Percentiles rank a stretch among this genome's conserved stretches.
Evolutionary conservation across 495 filamentous ascomycete genomes (phyloP).

Genomic region (Tricharina praecox): DNA sequence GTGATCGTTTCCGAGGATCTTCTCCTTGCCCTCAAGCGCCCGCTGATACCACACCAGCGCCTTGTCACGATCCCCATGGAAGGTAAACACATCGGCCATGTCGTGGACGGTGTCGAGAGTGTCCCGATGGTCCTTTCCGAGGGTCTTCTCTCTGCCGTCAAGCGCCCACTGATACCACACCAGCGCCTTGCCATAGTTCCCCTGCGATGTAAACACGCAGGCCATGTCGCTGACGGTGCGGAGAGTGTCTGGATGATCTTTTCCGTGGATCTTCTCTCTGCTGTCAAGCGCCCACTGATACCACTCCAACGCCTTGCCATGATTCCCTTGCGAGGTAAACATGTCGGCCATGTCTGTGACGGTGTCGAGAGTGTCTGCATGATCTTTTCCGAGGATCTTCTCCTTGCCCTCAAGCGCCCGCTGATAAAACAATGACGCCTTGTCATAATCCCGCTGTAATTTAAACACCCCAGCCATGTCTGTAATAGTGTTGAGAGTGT

Average conservation of each 20-base stretch:
- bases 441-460: slow-evolving; percentile 14
- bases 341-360: slow-evolving; percentile 10
- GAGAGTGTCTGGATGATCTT: slow-evolving; percentile 22
- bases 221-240: slow-evolving; percentile 8
- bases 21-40: slow-evolving; percentile 8
- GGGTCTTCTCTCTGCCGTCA: background rate
- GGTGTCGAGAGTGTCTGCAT: slow-evolving; percentile 12
- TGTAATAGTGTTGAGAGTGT: slow-evolving; percentile 12
- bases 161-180: slow-evolving; percentile 8
- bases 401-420: slow-evolving; percentile 12
- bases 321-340: slow-evolving; percentile 3
- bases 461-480: slow-evolving; percentile 9
- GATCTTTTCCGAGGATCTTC: slow-evolving; percentile 12
- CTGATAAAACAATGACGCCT: slow-evolving; percentile 15
- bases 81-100: background rate
- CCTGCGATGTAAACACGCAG: slow-evolving; percentile 7
- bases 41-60: slow-evolving; percentile 16
- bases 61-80: slow-evolving; percentile 3
- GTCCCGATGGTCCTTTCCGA: background rate
- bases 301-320: slow-evolving; percentile 16
- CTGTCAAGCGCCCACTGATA: slow-evolving; percentile 11
- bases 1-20: slow-evolving; percentile 12
- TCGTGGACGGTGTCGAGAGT: background rate
- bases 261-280: slow-evolving; percentile 20
- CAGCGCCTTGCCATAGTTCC: slow-evolving; percentile 14